Evolutionary conservation across 495 filamentous ascomycete species (phyloP), one percentile per base, ranked within the genome.

Genomic region (Entonaema liquescens): DNA sequence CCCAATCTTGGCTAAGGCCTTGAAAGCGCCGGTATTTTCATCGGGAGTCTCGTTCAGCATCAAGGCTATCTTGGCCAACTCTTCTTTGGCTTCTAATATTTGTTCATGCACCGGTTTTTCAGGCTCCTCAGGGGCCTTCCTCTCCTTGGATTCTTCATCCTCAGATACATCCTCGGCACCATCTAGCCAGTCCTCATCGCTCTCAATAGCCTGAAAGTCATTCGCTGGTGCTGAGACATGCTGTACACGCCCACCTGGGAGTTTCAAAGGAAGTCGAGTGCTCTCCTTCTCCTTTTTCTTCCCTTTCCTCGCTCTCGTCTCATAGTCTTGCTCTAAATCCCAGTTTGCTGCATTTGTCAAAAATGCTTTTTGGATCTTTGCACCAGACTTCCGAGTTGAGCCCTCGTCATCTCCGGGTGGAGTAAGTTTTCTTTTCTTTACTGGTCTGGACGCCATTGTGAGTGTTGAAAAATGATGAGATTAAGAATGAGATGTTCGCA

Each of bases 321-420:
- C 94, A 83, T 98, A 99, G 73, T 90, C 88, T 71, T 98, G 91
- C 79, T 99, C 95, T 52, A 97, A 84, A 76, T 97, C 87, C 95
- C 95, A 98, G 71, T 79, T 82, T 35, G 78, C 78, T 17, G 82
- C 82, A 74, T 77, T 82, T 38, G 81, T 80, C 74, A 83, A 79
- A 67, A 83, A 85, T 15, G 77, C 68, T 65, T 80, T 83, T 64
- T 85, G 79, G 25, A 80, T 68, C 44, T 80, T 81, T 29, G 70
- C 26, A 13, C 69, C 74, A 23, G 66, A 73, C 35, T 55, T 62
- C 5, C 59, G 65, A 15, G 77, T 62, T 5, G 71, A 64, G 0
- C 44, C 57, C 26, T 76, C 77, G 35, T 81, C 78, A 12, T 78
- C 79, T 4, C 75, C 74, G 19, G 79, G 77, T 7, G 82, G 80